Conservation (phyloP, 176 grass and related monocot species). For the Poa pratensis region DNA sequence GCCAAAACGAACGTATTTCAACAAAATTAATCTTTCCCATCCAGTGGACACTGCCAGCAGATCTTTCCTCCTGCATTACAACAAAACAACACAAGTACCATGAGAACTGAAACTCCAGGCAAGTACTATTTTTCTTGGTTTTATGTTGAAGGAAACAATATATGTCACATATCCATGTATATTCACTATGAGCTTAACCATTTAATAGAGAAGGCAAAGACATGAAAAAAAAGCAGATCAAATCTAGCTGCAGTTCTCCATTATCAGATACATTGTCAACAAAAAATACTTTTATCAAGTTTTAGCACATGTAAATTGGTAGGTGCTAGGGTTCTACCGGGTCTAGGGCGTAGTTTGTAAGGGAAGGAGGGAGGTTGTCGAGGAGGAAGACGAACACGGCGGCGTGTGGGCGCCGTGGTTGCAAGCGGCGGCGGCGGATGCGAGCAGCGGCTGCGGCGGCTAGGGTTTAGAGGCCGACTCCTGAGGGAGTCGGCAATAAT, state of each 20-base stretch:
- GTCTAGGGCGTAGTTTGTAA: no score
- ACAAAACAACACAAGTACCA: slow-evolving; percentile 1
- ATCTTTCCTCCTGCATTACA: slow-evolving; percentile 58
- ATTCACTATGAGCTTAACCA: not conserved
- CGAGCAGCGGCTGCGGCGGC: no score
- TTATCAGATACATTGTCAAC: not conserved
- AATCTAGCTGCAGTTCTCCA: slow-evolving; percentile 2
- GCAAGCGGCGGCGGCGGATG: no score
- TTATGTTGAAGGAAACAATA: slow-evolving; percentile 14
- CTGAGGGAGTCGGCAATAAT: no score
- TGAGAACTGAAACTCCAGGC: slow-evolving; percentile 2
- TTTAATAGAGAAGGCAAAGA: not conserved
- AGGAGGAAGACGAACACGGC: no score
- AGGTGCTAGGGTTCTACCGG: no score
- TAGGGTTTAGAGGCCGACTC: no score
- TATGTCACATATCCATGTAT: not conserved
- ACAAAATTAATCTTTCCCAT: slow-evolving; percentile 99
- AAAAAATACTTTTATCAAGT: not conserved
- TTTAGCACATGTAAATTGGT: not conserved
- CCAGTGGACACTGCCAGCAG: slow-evolving; percentile 61
- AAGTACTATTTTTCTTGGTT: slow-evolving; percentile 7
- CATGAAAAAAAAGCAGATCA: slow-evolving; percentile 31
- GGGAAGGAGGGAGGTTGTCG: no score
- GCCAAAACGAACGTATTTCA: slow-evolving; percentile 98
- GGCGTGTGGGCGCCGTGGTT: no score